Conservation (phyloP, 768 basidiomycete species). For the Termitomyces sp. region DNA sequence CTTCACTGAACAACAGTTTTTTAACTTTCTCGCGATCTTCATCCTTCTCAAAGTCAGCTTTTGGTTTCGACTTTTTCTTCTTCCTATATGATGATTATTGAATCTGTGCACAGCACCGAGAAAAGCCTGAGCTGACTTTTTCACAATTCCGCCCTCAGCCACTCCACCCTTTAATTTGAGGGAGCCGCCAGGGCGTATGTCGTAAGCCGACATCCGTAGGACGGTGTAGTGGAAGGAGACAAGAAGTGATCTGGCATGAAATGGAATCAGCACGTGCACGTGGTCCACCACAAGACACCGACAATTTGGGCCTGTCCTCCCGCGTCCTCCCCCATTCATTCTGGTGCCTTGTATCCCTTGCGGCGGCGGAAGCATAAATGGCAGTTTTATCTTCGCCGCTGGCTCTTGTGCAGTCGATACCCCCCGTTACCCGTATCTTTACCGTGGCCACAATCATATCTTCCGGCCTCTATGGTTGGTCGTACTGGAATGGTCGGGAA, state of each 20-base stretch:
- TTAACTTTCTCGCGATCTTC: constrained; percentile 43
- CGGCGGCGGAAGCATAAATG: constrained; percentile 35
- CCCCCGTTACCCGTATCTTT: constrained; percentile 74
- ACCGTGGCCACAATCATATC: constrained; percentile 53
- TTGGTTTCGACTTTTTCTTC: constrained; percentile 78
- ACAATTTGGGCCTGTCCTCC: not conserved
- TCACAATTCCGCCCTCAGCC: constrained; percentile 71
- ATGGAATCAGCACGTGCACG: constrained; percentile 19
- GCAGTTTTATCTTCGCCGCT: constrained; percentile 72
- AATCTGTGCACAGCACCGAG: constrained; percentile 7
- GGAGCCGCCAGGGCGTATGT: constrained; percentile 79
- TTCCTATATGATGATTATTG: constrained; percentile 45
- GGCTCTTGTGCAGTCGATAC: constrained; percentile 63
- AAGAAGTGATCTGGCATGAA: constrained; percentile 1
- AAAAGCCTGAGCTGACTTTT: constrained; percentile 53
- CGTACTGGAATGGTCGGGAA: constrained; percentile 46
- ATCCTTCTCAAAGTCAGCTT: constrained; percentile 45
- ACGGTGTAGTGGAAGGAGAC: constrained; percentile 3
- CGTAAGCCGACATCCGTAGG: constrained; percentile 71
- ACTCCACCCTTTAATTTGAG: constrained; percentile 88
- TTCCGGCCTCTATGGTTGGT: constrained; percentile 60
- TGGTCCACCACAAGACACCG: not conserved
- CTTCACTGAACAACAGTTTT: constrained; percentile 43
- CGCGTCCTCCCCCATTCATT: constrained; percentile 10
- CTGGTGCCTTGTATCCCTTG: constrained; percentile 6